Evolutionary conservation across 1,284 basidiomycete genomes (phyloP), one percentile per base, ranked within the genome.

Genomic region (Microbotryum lychnidis-dioicae): DNA sequence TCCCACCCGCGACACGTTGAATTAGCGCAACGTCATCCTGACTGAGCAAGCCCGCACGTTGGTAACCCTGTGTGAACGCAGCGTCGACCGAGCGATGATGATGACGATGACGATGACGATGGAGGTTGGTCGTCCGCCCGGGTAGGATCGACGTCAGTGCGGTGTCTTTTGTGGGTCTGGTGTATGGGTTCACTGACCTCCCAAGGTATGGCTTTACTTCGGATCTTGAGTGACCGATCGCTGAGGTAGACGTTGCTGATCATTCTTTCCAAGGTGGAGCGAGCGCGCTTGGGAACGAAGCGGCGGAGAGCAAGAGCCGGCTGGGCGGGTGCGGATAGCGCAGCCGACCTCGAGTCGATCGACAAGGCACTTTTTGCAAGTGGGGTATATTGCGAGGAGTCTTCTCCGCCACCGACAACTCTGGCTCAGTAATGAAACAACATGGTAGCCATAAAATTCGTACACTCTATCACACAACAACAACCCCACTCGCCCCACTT

Each of bases 121-220:
- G 9, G 9, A n/a, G 25, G 18, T 9, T 14, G 6, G 25, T 18
- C 10, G 21, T 12, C 25, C 21, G n/a, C 5, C 31, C 21, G 4
- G 37, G 23, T 29, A n/a, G 54, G 2, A n/a, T 14, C 29, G 37
- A 45, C 20, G 37, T 49, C 46, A 33, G 1, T 44, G 27, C 44
- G 1, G 21, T 31, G 31, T 31, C 9, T 31, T 10, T 9, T 2
- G 10, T 31, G 31, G 31, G 1, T 31, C 31, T 10, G 31, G 31
- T 31, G 31, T 9, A 31, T 10, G 31, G 8, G 31, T 6, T 31
- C 9, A 68, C 78, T 64, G 62, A 93, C 91, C 84, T 97, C 93
- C 93, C 93, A 98, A 67, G 93, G 91, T 50, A 97, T 91, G 6
- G 87, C 86, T 74, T 93, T 93, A 12, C 86, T 81, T 67, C 89